Base-by-base conservation (phyloP, 2,329 filamentous ascomycete species). In the Metarhizium rileyi region DNA sequence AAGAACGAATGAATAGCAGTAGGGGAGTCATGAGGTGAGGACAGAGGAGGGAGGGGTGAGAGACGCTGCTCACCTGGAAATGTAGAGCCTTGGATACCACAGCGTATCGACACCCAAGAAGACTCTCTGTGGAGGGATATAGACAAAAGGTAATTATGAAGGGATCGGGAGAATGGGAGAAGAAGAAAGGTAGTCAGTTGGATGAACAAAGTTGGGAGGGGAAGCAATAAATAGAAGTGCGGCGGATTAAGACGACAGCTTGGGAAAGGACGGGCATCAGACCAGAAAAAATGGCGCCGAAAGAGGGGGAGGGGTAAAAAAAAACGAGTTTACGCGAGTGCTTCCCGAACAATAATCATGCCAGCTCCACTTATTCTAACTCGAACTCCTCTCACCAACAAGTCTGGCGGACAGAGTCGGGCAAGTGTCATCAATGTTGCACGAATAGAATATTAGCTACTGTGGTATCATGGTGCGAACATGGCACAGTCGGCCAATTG, bases 291-390 rank as follows among this genome's bases (percentile, higher is more conserved):
- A 50, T 54, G 55, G 60, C 56, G 55, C 61, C 61, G 62, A 64
- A 63, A 65, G 63, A 62, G 63, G 63, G 63, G 63, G 61, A 50
- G 48, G 48, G 48, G 48, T 41, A n/a, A 26, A 28, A n/a, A n/a
- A n/a, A n/a, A n/a, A n/a, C n/a, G n/a, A n/a, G n/a, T n/a, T n/a
- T n/a, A n/a, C n/a, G n/a, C n/a, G n/a, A n/a, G 28, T 30, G 28
- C 28, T 30, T 30, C 7, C 28, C n/a, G n/a, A n/a, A n/a, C n/a
- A n/a, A 30, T 7, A 30, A 30, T 30, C 28, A 30, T 30, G 28
- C 12, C 12, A 30, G 12, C 28, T n/a, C n/a, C n/a, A n/a, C n/a
- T n/a, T n/a, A n/a, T n/a, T n/a, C n/a, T n/a, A n/a, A n/a, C n/a
- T n/a, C n/a, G n/a, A n/a, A n/a, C n/a, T n/a, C n/a, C n/a, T n/a